Conservation (phyloP, 352 stramenopile genomes). For the Phytophthora tentaculata region DNA sequence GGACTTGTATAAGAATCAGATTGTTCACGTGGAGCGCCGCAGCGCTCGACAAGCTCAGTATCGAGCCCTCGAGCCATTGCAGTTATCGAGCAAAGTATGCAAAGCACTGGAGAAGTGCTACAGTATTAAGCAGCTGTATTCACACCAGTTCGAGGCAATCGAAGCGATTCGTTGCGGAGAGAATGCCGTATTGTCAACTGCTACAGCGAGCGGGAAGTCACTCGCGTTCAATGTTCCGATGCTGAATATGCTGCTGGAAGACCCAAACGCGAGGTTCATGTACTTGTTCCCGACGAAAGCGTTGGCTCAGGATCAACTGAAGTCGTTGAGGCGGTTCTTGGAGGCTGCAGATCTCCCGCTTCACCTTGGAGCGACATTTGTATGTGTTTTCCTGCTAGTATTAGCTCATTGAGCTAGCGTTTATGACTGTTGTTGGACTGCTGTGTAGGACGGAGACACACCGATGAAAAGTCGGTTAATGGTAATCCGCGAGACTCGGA, state of each 20-base stretch:
- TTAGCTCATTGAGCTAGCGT: neutral
- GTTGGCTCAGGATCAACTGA: constrained; percentile 97
- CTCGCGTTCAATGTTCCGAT: constrained; percentile 97
- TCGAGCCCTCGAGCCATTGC: constrained; percentile 40
- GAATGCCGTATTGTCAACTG: constrained; percentile 96
- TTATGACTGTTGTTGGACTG: constrained; percentile 2
- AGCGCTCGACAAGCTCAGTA: constrained; percentile 50
- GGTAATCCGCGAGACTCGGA: constrained; percentile 86
- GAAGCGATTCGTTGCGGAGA: constrained; percentile 79
- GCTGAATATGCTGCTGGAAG: constrained; percentile 71
- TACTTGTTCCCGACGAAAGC: constrained; percentile 99
- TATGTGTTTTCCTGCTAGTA: constrained; percentile 23
- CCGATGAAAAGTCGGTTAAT: constrained; percentile 86
- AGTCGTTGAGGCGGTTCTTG: constrained; percentile 84
- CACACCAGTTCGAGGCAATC: constrained; percentile 92
- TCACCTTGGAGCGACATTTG: constrained; percentile 71
- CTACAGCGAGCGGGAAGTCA: constrained; percentile 97
- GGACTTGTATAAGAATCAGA: constrained; percentile 75
- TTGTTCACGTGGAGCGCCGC: constrained; percentile 81
- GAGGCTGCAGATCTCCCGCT: constrained; percentile 51
- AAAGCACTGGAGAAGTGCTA: constrained; percentile 52
- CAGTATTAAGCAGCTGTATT: constrained; percentile 85
- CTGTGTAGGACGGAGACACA: constrained; percentile 94
- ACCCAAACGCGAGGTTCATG: constrained; percentile 79
- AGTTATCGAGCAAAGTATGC: constrained; percentile 46